A percentile compares a stretch with the other conserved stretches of the same genome.
Conservation (phyloP, 208 protist species). For the Vickermania ingenoplastis region DNA sequence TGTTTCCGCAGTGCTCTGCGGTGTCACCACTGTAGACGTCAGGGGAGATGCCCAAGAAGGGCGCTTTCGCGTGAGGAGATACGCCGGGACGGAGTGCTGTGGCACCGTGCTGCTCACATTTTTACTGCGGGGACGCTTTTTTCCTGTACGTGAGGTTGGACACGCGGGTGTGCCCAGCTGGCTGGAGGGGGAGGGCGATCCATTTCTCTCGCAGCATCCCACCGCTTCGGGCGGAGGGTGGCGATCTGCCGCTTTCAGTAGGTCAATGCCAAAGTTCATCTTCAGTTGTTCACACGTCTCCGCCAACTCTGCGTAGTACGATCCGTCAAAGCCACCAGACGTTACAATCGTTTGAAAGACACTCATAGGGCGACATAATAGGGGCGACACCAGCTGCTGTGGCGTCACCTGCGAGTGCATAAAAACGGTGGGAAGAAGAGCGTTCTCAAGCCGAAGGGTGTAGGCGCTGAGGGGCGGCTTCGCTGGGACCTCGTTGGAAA, state of each 20-base stretch:
- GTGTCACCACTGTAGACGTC: background rate
- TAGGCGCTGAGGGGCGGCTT: background rate
- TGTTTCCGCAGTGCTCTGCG: background rate
- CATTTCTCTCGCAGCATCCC: too few relatives aligned
- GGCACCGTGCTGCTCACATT: too few relatives aligned
- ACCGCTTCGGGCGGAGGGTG: too few relatives aligned
- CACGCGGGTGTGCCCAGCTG: too few relatives aligned
- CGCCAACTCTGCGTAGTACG: background rate
- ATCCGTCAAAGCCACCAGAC: too few relatives aligned
- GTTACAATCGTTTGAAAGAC: too few relatives aligned
- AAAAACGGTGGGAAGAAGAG: conserved; percentile 32
- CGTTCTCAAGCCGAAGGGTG: conserved; percentile 17
- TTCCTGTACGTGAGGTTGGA: conserved; percentile 22
- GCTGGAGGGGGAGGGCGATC: too few relatives aligned
- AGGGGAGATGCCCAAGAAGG: background rate
- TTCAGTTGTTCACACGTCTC: conserved; percentile 8
- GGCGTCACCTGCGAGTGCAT: conserved; percentile 15
- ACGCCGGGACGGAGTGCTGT: background rate
- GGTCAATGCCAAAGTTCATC: conserved; percentile 26
- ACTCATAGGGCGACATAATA: too few relatives aligned
- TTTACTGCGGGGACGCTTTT: too few relatives aligned
- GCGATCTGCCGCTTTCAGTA: too few relatives aligned
- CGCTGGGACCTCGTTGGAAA: background rate
- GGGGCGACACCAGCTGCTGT: background rate
- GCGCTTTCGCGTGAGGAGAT: background rate